Evolutionary conservation across 106 monocot genomes (phyloP), one percentile per base, ranked within the genome.

Genomic region (Posidonia australis): DNA sequence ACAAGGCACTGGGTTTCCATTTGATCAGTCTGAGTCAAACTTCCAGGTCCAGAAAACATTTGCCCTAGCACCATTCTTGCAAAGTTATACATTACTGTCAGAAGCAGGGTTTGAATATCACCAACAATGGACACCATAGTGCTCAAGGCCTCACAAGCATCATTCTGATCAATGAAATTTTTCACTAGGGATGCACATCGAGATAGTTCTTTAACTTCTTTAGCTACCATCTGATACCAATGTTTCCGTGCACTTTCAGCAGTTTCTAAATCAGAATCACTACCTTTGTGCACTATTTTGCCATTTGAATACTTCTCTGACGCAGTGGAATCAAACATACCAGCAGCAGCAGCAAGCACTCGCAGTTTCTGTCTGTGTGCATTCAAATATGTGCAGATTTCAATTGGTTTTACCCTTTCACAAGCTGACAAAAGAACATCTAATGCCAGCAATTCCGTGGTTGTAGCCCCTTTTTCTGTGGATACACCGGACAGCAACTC

Each of bases 41-140:
- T 64, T 36, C 70, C 72, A 48, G 72, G 52, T 25, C 68, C 44
- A 6, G 68, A 61, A 47, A 19, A 13, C 65, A 78, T 86, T 60
- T 76, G 72, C 48, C 18, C 54, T 20, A 82, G 62, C 25, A 84
- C 78, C 36, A 58, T 66, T 77, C 71, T 79, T 52, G 81, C 77
- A 56, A 76, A 64, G 73, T 70, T 25, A 18, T 72, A 52, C 82
- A 98, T 84, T 52, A 91, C 70, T 53, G 63, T 74, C 52, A 91
- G 53, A 46, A 98, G 81, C 54, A 84, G 62, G 60, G 77, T 74
- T 68, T 98, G 96, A 71, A 87, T 81, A 68, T 85, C 87, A 65
- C 82, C 72, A 73, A 85, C 62, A 19, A 80, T 72, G 51, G 51
- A 28, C 61, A 74, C 47, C 25, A 89, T 5, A 13, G 63, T 72